Conservation (phyloP, 495 filamentous ascomycete species). For the Daldinia bambusicola region DNA sequence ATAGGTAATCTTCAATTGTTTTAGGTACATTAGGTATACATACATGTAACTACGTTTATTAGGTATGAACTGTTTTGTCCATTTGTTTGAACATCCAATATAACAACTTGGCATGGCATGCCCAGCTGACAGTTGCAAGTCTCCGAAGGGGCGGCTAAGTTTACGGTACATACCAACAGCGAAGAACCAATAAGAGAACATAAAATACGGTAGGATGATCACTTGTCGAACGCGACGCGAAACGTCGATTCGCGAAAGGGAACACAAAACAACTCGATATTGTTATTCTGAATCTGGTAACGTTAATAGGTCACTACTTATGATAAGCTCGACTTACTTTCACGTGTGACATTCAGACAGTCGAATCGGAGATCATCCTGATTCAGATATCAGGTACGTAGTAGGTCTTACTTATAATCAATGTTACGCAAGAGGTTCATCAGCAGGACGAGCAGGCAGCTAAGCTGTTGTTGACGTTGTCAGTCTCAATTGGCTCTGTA, state of each 20-base stretch:
- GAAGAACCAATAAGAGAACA: slow-evolving; percentile 33
- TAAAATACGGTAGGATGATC: slow-evolving; percentile 9
- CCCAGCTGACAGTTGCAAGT: slow-evolving; percentile 7
- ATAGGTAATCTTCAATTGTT: no score
- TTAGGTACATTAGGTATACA: no score
- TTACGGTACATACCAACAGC: slow-evolving; percentile 19
- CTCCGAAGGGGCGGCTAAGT: slow-evolving; percentile 30
- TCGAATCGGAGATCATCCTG: slow-evolving; percentile 3
- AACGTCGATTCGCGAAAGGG: slow-evolving; percentile 25
- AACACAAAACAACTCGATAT: slow-evolving; percentile 32
- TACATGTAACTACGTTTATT: background rate
- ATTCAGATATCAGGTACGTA: background rate
- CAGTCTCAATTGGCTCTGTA: slow-evolving; percentile 28
- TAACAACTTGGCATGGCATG: slow-evolving; percentile 1
- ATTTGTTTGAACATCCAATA: background rate
- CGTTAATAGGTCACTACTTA: slow-evolving; percentile 9
- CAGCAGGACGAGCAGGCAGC: slow-evolving; percentile 18
- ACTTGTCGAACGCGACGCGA: slow-evolving; percentile 46
- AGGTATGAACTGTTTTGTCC: background rate
- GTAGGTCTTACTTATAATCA: background rate
- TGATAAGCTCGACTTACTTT: background rate
- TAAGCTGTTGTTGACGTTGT: slow-evolving; percentile 34
- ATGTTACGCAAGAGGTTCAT: background rate
- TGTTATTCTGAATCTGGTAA: slow-evolving; percentile 7
- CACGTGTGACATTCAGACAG: slow-evolving; percentile 5